These are phyloP conservation scores for Conidiobolus incongruus DNA, from an alignment of 371 early-diverging fungal genomes.

Conservation along the genomic window DNA sequence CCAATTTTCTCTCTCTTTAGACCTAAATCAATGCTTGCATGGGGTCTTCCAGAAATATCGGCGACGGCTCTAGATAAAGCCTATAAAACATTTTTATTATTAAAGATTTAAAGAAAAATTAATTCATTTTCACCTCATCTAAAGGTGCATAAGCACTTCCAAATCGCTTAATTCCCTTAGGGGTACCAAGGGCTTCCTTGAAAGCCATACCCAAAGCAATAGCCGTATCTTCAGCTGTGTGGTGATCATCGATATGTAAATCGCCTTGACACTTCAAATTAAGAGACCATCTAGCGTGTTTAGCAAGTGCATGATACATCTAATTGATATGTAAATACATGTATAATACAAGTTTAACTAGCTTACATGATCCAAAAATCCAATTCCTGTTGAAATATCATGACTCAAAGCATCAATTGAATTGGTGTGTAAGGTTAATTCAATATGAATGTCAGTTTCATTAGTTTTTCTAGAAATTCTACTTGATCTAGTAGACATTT, in stretches of 20 bases:
- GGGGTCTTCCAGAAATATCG: constrained; percentile 89
- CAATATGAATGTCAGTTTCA: constrained; percentile 71
- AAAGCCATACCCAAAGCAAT: constrained; percentile 85
- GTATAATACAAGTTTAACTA: background rate
- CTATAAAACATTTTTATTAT: constrained; percentile 9
- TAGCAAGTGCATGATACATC: constrained; percentile 93
- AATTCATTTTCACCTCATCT: constrained; percentile 45
- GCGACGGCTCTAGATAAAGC: constrained; percentile 86
- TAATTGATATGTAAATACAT: constrained; percentile 7
- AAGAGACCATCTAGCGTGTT: constrained; percentile 79
- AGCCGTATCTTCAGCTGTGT: constrained; percentile 89
- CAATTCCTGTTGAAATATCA: constrained; percentile 75
- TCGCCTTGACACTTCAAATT: constrained; percentile 65
- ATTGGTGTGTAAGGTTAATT: constrained; percentile 30
- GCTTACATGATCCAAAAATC: constrained; percentile 86
- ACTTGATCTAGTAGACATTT: too few species aligned
- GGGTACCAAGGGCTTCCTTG: constrained; percentile 72
- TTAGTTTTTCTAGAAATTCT: constrained; percentile 52
- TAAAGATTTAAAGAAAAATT: background rate
- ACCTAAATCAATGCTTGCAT: constrained; percentile 54
- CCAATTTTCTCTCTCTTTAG: constrained; percentile 83
- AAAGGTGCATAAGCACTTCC: constrained; percentile 89
- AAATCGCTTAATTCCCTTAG: constrained; percentile 78
- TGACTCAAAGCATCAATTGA: constrained; percentile 30
- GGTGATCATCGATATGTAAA: constrained; percentile 91